Evolutionary conservation across 2,329 filamentous ascomycete species (phyloP).

Genomic region (Alternaria viburni): DNA sequence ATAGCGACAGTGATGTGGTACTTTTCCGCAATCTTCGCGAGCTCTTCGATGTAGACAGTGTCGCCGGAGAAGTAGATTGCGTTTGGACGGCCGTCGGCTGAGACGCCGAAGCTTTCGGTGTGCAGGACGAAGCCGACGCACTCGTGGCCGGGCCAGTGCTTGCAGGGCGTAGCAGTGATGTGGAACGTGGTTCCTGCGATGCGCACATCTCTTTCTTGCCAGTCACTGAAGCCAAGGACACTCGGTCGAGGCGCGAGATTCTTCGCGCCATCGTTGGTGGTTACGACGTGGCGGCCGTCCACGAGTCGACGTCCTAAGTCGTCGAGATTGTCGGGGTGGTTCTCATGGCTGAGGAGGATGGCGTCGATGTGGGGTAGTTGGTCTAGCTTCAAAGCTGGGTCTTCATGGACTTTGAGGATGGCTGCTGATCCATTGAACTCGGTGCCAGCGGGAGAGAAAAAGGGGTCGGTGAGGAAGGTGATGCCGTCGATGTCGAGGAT

Average conservation of each 20-base stretch:
- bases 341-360: constrained; percentile 59
- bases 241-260: constrained; percentile 54
- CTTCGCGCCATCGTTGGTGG: constrained; percentile 54
- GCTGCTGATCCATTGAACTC: background rate
- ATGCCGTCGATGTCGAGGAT: constrained; percentile 46
- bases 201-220: constrained; percentile 30
- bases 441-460: constrained; percentile 27
- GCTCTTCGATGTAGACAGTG: constrained; percentile 55
- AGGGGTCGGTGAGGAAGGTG: constrained; percentile 36
- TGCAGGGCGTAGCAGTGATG: constrained; percentile 53
- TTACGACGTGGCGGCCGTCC: constrained; percentile 56
- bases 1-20: background rate
- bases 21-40: constrained; percentile 3
- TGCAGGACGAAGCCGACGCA: constrained; percentile 56
- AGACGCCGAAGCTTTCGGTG: constrained; percentile 45
- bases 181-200: constrained; percentile 41
- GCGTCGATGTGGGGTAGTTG: constrained; percentile 56
- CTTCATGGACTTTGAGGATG: background rate
- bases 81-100: constrained; percentile 49
- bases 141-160: constrained; percentile 55
- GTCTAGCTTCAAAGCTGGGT: constrained; percentile 47
- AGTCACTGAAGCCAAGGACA: constrained; percentile 38
- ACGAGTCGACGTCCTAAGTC: constrained; percentile 54
- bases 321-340: constrained; percentile 60
- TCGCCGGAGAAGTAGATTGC: constrained; percentile 59